Conservation (phyloP, 805 yeast species). For the Crinitomyces ghanaensis region DNA sequence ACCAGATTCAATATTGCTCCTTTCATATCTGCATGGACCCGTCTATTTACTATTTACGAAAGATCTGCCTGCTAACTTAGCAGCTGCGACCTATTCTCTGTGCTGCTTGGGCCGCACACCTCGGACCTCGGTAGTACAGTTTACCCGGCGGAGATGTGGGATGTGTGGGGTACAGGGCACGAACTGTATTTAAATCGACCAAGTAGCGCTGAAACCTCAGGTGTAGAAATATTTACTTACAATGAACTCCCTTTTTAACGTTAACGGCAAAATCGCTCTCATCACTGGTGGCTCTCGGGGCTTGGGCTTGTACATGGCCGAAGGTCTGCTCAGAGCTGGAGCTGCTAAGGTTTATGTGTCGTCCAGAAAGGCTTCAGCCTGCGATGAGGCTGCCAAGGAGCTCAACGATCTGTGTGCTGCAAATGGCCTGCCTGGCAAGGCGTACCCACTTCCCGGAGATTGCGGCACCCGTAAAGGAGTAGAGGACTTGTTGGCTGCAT, state of each 20-base stretch:
- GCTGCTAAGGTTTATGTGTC: slow-evolving; percentile 51
- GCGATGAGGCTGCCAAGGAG: slow-evolving; percentile 40
- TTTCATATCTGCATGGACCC: no score
- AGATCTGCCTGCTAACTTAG: no score
- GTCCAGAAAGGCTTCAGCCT: slow-evolving; percentile 52
- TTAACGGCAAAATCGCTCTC: slow-evolving; percentile 46
- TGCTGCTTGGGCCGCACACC: no score
- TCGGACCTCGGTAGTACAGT: not conserved
- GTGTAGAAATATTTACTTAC: not conserved
- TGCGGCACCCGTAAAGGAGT: slow-evolving; percentile 40
- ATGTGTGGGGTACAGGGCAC: not conserved
- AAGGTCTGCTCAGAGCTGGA: slow-evolving; percentile 48
- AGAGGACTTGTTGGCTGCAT: slow-evolving; percentile 32
- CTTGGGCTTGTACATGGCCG: slow-evolving; percentile 58
- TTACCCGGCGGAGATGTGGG: not conserved
- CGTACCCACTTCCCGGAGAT: slow-evolving; percentile 47
- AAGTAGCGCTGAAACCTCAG: not conserved
- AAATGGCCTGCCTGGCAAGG: slow-evolving; percentile 24
- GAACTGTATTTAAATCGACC: not conserved
- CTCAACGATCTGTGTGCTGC: slow-evolving; percentile 20
- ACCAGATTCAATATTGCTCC: no score
- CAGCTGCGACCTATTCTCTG: no score
- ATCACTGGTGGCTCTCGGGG: slow-evolving; percentile 73
- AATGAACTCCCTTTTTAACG: no score
- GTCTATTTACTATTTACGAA: no score